phyloP scores from a whole-genome alignment of 306 rosid species.

The Ammopiptanthus mongolicus region DNA sequence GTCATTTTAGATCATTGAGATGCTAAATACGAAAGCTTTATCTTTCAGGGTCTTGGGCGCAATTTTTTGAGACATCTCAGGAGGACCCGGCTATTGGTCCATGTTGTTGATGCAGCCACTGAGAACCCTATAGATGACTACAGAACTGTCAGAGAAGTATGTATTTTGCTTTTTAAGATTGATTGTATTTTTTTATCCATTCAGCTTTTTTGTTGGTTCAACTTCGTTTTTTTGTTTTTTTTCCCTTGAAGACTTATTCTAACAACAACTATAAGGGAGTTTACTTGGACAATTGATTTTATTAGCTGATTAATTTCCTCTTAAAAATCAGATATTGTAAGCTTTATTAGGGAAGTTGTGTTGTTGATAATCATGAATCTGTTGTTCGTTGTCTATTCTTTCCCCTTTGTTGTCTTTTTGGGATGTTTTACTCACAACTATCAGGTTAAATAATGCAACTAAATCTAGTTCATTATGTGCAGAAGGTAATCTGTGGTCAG shows the following conservation, averaged over 20 bases:
- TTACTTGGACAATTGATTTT: background rate
- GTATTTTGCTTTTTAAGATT: slow-evolving; percentile 14
- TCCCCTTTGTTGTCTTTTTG: background rate
- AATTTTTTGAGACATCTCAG: slow-evolving; percentile 91
- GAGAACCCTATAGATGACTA: slow-evolving; percentile 82
- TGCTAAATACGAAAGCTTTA: slow-evolving; percentile 21
- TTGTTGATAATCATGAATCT: background rate
- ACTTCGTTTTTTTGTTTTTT: background rate
- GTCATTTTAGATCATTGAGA: background rate
- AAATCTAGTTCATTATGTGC: background rate
- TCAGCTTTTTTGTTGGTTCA: background rate
- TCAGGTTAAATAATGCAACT: background rate
- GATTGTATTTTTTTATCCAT: background rate
- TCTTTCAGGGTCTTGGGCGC: slow-evolving; percentile 87
- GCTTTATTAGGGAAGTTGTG: background rate
- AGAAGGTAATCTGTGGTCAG: slow-evolving; percentile 1
- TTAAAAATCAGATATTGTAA: background rate
- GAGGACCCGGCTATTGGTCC: slow-evolving; percentile 87
- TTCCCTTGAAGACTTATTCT: background rate
- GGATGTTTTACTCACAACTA: background rate
- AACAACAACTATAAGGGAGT: background rate
- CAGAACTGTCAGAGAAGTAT: slow-evolving; percentile 88
- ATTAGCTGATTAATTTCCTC: background rate
- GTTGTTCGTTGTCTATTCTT: background rate
- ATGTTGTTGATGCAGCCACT: slow-evolving; percentile 88